These are phyloP conservation scores for Penicillium arizonense DNA, from an alignment of 495 filamentous ascomycete genomes.

Conservation along the genomic window DNA sequence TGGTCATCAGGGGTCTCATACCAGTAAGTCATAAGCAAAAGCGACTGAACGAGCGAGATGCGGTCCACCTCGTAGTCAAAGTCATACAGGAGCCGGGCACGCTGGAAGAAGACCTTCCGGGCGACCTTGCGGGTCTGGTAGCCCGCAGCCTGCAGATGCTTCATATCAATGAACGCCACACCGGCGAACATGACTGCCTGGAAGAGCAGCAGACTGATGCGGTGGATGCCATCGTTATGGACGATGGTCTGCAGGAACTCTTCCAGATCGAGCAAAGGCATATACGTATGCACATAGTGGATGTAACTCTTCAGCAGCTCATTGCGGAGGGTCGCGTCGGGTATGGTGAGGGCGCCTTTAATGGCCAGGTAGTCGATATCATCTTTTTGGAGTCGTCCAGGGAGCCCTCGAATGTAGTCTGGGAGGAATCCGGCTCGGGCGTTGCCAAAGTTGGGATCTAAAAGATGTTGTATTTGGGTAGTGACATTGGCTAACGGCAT, in stretches of 20 bases:
- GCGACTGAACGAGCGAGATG: slow-evolving; percentile 76
- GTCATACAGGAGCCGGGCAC: slow-evolving; percentile 75
- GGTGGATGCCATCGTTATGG: slow-evolving; percentile 60
- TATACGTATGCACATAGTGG: slow-evolving; percentile 84
- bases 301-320: slow-evolving; percentile 73
- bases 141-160: slow-evolving; percentile 65
- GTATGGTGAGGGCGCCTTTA: slow-evolving; percentile 74
- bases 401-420: slow-evolving; percentile 71
- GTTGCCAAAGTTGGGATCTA: slow-evolving; percentile 38
- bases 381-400: slow-evolving; percentile 63
- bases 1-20: slow-evolving; percentile 88
- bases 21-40: slow-evolving; percentile 88
- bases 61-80: slow-evolving; percentile 84
- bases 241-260: slow-evolving; percentile 68
- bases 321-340: slow-evolving; percentile 63
- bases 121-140: slow-evolving; percentile 69
- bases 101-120: slow-evolving; percentile 76
- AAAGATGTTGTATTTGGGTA: slow-evolving; percentile 40
- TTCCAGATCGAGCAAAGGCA: slow-evolving; percentile 79
- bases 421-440: slow-evolving; percentile 48
- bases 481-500: slow-evolving; percentile 38
- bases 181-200: slow-evolving; percentile 83
- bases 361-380: slow-evolving; percentile 71
- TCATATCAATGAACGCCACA: slow-evolving; percentile 72
- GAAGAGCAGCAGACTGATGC: slow-evolving; percentile 76